Conservation (phyloP, 2,329 filamentous ascomycete genomes). For the Emergomyces africanus region DNA sequence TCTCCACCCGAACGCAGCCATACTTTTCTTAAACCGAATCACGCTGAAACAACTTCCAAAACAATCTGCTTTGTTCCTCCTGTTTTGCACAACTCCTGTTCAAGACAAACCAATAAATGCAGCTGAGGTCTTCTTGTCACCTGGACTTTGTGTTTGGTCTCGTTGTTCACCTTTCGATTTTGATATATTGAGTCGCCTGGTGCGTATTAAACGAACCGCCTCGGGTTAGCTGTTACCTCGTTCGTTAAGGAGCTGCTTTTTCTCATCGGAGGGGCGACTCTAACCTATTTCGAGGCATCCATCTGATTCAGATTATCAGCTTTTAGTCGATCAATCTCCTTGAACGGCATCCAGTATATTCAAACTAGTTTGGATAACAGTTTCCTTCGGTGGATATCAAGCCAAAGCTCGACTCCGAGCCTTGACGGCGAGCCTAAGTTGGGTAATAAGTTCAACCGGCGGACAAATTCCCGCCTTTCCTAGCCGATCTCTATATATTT, state of each 20-base stretch:
- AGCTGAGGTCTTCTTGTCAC: not conserved
- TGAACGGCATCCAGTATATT: too few relatives aligned
- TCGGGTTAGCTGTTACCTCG: not conserved
- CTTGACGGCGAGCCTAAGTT: not conserved
- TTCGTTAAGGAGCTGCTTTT: too few relatives aligned
- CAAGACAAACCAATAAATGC: not conserved
- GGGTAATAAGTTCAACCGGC: not conserved
- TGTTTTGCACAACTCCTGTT: not conserved
- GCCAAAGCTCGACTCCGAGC: not conserved
- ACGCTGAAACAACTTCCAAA: not conserved
- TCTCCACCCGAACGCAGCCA: not conserved
- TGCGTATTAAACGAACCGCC: not conserved
- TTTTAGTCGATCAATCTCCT: not conserved
- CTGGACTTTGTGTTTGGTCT: not conserved
- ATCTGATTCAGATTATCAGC: not conserved
- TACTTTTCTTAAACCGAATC: not conserved
- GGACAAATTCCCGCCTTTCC: not conserved
- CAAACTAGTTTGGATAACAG: too few relatives aligned
- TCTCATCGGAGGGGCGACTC: too few relatives aligned
- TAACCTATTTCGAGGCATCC: not conserved
- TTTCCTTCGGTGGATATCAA: not conserved
- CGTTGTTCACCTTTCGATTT: not conserved
- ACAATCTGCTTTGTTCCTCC: not conserved
- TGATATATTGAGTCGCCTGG: not conserved
- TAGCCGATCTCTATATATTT: not conserved